Evolutionary conservation across 371 early-diverging fungal species (phyloP).

Genomic region (Rhizomucor pusillus): DNA sequence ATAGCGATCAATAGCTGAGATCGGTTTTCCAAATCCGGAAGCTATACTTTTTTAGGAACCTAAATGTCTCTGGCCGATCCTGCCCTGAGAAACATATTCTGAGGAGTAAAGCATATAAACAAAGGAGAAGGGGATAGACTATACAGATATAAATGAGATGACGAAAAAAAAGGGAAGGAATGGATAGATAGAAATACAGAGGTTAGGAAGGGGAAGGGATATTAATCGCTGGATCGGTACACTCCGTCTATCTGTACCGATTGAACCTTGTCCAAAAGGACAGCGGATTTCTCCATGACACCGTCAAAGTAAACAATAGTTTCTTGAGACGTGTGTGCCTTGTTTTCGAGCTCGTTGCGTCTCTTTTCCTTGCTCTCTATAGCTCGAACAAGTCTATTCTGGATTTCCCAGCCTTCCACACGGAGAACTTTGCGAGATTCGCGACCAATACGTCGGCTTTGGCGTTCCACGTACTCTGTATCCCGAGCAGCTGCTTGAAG

Average conservation of each 20-base stretch:
- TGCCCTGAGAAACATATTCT: no score
- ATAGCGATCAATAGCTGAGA: no score
- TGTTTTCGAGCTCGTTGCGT: slow-evolving; percentile 59
- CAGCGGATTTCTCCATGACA: slow-evolving; percentile 46
- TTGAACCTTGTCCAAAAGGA: slow-evolving; percentile 42
- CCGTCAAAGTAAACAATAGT: slow-evolving; percentile 66
- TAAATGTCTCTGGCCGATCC: no score
- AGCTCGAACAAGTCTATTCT: slow-evolving; percentile 77
- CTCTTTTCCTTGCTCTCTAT: slow-evolving; percentile 73
- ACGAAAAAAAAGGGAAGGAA: no score
- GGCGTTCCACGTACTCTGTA: slow-evolving; percentile 63
- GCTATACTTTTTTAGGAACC: no score
- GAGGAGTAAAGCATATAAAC: no score
- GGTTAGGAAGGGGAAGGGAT: no score
- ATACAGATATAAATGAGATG: no score
- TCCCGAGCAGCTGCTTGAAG: slow-evolving; percentile 68
- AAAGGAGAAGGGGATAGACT: no score
- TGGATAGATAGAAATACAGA: no score
- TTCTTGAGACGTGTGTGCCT: slow-evolving; percentile 59
- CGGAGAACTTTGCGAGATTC: slow-evolving; percentile 76
- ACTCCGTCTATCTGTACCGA: slow-evolving; percentile 24
- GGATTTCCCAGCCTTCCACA: slow-evolving; percentile 84
- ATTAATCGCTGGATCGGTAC: no score
- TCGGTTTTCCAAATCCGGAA: no score
- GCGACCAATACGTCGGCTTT: slow-evolving; percentile 70